Evolutionary conservation across 2,329 filamentous ascomycete genomes (phyloP), one percentile per base, ranked within the genome.

Genomic region (Samsoniella hepiali): DNA sequence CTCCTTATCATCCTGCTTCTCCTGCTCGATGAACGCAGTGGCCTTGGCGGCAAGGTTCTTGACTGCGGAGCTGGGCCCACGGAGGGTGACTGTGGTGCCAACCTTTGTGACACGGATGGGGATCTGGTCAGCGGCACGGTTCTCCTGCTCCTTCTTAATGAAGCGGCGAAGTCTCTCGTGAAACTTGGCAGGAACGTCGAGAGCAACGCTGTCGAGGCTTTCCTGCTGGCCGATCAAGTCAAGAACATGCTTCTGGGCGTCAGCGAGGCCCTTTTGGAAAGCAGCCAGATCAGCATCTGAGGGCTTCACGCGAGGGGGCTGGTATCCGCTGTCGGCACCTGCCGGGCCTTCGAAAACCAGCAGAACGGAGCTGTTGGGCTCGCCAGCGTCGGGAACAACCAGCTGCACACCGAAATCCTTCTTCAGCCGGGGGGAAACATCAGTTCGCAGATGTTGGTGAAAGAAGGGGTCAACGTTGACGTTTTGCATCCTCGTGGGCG

Each of bases 1-100:
- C 78, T 98, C 94, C 73, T 95, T 91, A 76, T 98, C 94, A 66
- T 98, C 93, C 74, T 91, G 85, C 79, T 93, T 91, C 76, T 96
- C 93, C 73, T 96, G 90, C 72, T 90, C 88, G 29, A 98, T 82
- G 72, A 97, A 98, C 7, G 85, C 85, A 64, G 85, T 77, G 61
- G 96, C 86, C 79, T 93, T 95, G 42, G 83, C 77, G 36, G 85
- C 82, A 45, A 98, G 83, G 2, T 86, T 84, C 58, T 90, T 85
- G 3, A 97, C 91, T 29, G 85, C 84, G 22, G 86, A 85, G 54
- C 84, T 79, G 29, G 93, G 93, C 29, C 94, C 94, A 65, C 91
- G 89, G 65, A 97, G 84, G 51, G 86, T 89, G 65, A 94, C 82
- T 2, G 81, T 82, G 1, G 84, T 84, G 68, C 86, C 84, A 58